Evolutionary conservation across 1,284 basidiomycete species (phyloP).

Genomic region (Trichosporon coremiiforme): DNA sequence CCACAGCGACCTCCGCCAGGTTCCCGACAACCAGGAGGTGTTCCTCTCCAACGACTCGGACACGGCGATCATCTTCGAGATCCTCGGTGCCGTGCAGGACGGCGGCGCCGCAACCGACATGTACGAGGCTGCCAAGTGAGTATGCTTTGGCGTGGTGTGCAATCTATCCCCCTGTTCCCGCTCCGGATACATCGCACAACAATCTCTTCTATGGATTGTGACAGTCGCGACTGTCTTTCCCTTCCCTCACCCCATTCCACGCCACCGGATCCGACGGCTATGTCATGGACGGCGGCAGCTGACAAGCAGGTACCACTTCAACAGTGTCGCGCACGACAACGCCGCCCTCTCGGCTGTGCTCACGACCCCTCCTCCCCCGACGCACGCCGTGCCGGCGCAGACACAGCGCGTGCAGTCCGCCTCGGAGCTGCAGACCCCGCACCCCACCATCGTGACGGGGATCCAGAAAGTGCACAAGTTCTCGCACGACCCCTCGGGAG

Average conservation of each 20-base stretch:
- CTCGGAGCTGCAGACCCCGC: conserved; percentile 54
- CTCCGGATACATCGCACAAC: too few relatives aligned
- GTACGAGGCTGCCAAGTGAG: conserved; percentile 70
- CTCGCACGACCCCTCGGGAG: conserved; percentile 52
- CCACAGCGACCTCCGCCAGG: conserved; percentile 77
- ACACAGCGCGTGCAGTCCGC: conserved; percentile 13
- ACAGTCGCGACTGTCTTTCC: background rate
- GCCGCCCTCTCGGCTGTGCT: conserved; percentile 64
- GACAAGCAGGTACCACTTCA: conserved; percentile 76
- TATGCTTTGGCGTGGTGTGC: conserved; percentile 3
- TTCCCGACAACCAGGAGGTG: conserved; percentile 97
- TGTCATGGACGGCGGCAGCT: background rate
- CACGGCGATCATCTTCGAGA: conserved; percentile 81
- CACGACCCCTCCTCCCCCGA: conserved; percentile 38
- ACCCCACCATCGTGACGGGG: conserved; percentile 64
- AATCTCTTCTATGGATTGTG: too few relatives aligned
- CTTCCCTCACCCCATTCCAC: background rate
- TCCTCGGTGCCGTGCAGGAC: conserved; percentile 71
- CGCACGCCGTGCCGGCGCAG: conserved; percentile 27
- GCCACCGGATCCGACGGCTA: background rate
- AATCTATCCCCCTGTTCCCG: too few relatives aligned
- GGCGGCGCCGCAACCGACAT: conserved; percentile 56
- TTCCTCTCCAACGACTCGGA: conserved; percentile 72
- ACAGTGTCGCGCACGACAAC: conserved; percentile 90
- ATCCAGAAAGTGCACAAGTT: conserved; percentile 75